Percentiles rank a stretch among this genome's conserved stretches.
Evolutionary conservation across 805 yeast species (phyloP).

Genomic region (Komagataella pseudopastoris): DNA sequence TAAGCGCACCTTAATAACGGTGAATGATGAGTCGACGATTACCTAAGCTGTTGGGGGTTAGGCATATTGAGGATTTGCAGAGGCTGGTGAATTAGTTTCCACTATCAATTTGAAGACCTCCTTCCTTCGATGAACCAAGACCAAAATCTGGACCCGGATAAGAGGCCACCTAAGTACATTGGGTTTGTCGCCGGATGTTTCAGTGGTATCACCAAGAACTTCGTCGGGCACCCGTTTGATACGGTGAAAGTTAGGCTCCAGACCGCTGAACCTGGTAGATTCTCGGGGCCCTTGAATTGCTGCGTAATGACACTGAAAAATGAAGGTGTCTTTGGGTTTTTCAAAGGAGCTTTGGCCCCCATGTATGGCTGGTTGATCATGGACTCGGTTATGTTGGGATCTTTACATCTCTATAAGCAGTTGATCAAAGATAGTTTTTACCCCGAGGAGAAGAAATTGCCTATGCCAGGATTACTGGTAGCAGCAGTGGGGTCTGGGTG

Average conservation of each 20-base stretch:
- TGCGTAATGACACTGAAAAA: constrained; percentile 53
- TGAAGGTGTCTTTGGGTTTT: constrained; percentile 72
- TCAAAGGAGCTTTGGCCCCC: constrained; percentile 89
- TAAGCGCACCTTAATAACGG: no score
- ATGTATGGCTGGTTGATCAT: constrained; percentile 86
- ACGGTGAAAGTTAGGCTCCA: constrained; percentile 81
- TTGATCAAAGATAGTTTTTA: constrained; percentile 53
- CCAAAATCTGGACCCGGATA: constrained; percentile 4
- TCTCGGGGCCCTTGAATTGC: constrained; percentile 77
- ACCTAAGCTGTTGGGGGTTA: background rate
- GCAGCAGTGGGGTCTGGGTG: constrained; percentile 80
- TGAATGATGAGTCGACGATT: no score
- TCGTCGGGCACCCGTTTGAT: constrained; percentile 90
- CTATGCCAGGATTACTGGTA: constrained; percentile 58
- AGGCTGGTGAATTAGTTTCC: background rate
- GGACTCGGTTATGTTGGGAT: constrained; percentile 88
- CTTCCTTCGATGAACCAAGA: background rate
- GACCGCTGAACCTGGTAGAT: constrained; percentile 53
- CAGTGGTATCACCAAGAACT: constrained; percentile 76
- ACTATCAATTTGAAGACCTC: background rate
- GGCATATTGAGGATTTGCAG: background rate
- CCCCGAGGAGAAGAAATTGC: constrained; percentile 47
- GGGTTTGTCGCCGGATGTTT: constrained; percentile 87
- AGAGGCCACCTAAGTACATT: constrained; percentile 36
- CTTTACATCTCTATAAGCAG: constrained; percentile 65